Evolutionary conservation across 2,329 filamentous ascomycete genomes (phyloP).

Genomic region (Phyllosticta paracitricarpa): DNA sequence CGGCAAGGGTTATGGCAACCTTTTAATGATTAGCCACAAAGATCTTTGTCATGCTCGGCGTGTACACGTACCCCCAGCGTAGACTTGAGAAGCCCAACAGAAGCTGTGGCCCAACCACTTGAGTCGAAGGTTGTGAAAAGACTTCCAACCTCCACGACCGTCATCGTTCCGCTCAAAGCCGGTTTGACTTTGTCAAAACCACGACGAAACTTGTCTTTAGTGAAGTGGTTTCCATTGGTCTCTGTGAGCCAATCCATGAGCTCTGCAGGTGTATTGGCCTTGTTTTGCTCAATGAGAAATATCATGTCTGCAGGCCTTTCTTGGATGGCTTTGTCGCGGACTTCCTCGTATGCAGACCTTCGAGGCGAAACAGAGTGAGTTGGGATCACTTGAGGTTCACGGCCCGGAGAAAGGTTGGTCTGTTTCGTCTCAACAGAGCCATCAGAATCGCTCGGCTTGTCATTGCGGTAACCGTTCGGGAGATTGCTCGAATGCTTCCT

Average conservation of each 20-base stretch:
- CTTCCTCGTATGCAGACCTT: not conserved
- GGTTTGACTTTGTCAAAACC: not conserved
- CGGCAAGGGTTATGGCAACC: not conserved
- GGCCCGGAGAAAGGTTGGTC: not conserved
- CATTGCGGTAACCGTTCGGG: not conserved
- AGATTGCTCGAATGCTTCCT: not conserved
- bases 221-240: not conserved
- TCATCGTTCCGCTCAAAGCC: not conserved
- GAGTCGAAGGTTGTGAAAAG: not conserved
- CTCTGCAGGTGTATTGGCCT: not conserved
- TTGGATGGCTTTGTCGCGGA: not conserved
- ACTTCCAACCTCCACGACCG: not conserved
- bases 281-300: not conserved
- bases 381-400: not conserved
- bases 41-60: not conserved
- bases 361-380: not conserved
- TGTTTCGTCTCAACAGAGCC: not conserved
- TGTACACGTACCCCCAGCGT: not conserved
- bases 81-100: not conserved
- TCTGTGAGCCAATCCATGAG: not conserved
- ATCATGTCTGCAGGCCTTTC: not conserved
- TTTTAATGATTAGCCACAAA: not conserved
- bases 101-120: not conserved
- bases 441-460: not conserved
- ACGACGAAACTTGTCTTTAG: not conserved